Evolutionary conservation across 2,329 filamentous ascomycete species (phyloP).

Genomic region (Calonectria pseudoreteaudii): DNA sequence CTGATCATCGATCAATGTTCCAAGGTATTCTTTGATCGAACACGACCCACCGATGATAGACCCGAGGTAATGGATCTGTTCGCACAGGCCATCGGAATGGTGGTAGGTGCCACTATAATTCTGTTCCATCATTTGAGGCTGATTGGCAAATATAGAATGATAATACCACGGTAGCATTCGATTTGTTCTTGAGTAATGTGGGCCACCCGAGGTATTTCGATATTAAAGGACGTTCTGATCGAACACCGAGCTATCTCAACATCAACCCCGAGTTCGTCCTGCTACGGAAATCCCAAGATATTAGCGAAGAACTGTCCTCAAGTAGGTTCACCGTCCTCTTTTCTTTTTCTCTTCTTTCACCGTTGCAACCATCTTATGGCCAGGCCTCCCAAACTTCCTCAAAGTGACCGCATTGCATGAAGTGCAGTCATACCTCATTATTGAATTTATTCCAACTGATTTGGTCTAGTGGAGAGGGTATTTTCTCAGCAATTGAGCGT

Average conservation of each 20-base stretch:
- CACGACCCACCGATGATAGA: constrained; percentile 31
- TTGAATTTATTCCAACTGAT: background rate
- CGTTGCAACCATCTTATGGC: background rate
- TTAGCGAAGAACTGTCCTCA: background rate
- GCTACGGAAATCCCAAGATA: background rate
- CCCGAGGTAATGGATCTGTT: constrained; percentile 1
- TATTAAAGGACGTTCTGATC: background rate
- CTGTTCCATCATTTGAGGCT: background rate
- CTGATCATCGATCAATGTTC: constrained; percentile 57
- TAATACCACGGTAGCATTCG: background rate
- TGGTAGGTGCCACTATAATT: background rate
- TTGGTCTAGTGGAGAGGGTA: background rate
- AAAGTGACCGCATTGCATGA: background rate
- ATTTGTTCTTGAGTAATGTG: background rate
- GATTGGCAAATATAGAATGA: background rate
- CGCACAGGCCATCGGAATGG: background rate
- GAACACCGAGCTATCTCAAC: background rate
- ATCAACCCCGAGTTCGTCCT: background rate
- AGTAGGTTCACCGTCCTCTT: background rate
- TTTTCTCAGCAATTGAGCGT: background rate
- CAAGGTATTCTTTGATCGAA: constrained; percentile 54
- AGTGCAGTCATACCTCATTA: background rate
- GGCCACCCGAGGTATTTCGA: background rate
- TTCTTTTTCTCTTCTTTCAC: background rate
- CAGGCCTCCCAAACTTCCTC: background rate